Base-by-base conservation (phyloP, 73 alveolate genomes). In the Symbiodinium natans region DNA sequence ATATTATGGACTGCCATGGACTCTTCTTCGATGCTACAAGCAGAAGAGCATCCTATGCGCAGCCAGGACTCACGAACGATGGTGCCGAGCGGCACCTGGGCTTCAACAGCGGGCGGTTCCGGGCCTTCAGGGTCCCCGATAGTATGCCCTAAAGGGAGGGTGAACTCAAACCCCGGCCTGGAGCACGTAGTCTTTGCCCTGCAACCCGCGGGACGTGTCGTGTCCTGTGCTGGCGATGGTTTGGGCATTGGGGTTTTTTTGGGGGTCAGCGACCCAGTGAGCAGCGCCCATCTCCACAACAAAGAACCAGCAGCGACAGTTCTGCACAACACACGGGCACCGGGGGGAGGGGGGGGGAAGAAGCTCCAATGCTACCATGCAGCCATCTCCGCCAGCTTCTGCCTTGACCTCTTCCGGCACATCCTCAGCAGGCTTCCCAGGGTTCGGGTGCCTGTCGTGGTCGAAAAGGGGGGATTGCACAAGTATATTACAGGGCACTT, bases 31-130 rank as follows among this genome's bases (percentile, higher is more conserved):
- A 46, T 43, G 56, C n/a, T n/a, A n/a, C n/a, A n/a, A n/a, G n/a
- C n/a, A n/a, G 5, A 46, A 19, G 25, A 46, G 59, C 25, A 19
- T 46, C 1, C 9, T 21, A 19, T 46, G 10, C 19, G 75, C 75
- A 56, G 29, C 75, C 75, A 21, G 75, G 75, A 25, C 21, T 83
- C 52, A 29, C 99, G 93, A 8, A 93, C 27, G 87, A 93, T 93
- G 54, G 99, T 93, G 54, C 99, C 99, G 15, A 82, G 36, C 2
- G 99, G 99, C 31, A 93, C 99, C 93, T 93, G 46, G n/a, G n/a
- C n/a, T n/a, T n/a, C n/a, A n/a, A n/a, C n/a, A 52, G 21, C 29
- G 21, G 21, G 73, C 11, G 29, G 73, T 52, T 11, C 21, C 73
- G 29, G n/a, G n/a, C n/a, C n/a, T n/a, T n/a, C n/a, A n/a, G n/a